A percentile compares a stretch with the other conserved stretches of the same genome.
Evolutionary conservation across 208 protist species (phyloP).

Genomic region (Naegleria lovaniensis): DNA sequence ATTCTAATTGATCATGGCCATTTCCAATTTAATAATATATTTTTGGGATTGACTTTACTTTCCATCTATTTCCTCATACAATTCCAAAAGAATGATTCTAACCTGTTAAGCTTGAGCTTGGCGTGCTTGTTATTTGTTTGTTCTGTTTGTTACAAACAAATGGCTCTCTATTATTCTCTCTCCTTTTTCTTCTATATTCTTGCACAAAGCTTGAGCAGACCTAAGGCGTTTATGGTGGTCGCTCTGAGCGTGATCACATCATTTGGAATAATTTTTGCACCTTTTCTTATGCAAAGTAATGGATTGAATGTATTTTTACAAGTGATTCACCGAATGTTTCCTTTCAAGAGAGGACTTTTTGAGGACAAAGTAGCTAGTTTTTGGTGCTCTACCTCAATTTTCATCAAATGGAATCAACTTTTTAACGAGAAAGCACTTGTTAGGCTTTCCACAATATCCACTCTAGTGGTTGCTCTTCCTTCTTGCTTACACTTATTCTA

Average conservation of each 20-base stretch:
- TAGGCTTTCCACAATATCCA: conserved; percentile 36
- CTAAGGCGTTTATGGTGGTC: conserved; percentile 27
- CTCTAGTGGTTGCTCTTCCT: conserved; percentile 42
- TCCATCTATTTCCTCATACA: conserved; percentile 19
- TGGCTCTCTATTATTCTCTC: conserved; percentile 71
- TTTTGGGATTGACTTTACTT: conserved; percentile 58
- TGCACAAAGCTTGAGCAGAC: background rate
- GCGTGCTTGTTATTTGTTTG: conserved; percentile 45
- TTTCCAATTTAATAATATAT: conserved; percentile 74
- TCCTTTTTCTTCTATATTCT: conserved; percentile 57
- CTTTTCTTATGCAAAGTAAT: conserved; percentile 34
- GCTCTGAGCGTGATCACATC: conserved; percentile 38
- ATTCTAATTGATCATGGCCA: conserved; percentile 84
- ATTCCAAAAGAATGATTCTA: background rate
- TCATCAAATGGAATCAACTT: conserved; percentile 49
- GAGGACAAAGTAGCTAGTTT: conserved; percentile 86
- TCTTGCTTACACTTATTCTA: conserved; percentile 35
- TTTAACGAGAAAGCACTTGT: background rate
- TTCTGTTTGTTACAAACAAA: conserved; percentile 73
- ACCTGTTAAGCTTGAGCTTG: background rate
- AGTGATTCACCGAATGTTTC: conserved; percentile 68
- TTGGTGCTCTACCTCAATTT: conserved; percentile 59
- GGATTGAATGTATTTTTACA: conserved; percentile 10
- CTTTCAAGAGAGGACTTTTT: conserved; percentile 67
- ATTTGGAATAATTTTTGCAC: conserved; percentile 43